A percentile compares a stretch with the other conserved stretches of the same genome.
Evolutionary conservation across 2,329 filamentous ascomycete species (phyloP).

Genomic region (Incumbomyces lentus): DNA sequence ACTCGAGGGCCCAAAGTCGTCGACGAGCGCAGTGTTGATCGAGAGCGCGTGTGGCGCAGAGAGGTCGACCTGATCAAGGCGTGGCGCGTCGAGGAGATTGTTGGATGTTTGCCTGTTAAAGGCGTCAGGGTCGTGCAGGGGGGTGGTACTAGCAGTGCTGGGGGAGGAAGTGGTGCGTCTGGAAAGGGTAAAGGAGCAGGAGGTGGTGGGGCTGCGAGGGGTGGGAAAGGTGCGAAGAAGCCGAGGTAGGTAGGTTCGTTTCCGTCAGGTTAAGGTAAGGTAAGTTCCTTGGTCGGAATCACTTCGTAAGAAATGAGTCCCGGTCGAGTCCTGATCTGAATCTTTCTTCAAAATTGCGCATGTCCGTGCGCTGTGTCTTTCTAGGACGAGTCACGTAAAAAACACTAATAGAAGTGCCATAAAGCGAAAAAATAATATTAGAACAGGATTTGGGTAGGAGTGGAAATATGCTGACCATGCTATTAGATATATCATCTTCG

Average conservation of each 20-base stretch:
- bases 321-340: too few species aligned
- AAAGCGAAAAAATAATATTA: too few species aligned
- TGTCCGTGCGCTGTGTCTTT: too few species aligned
- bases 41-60: conserved; percentile 29
- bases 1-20: conserved; percentile 31
- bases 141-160: conserved; percentile 38
- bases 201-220: conserved; percentile 26
- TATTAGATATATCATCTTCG: too few species aligned
- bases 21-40: conserved; percentile 45
- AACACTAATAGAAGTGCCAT: too few species aligned
- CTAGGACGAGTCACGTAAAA: too few species aligned
- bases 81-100: conserved; percentile 71
- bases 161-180: conserved; percentile 31
- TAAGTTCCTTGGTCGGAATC: too few species aligned
- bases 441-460: too few species aligned
- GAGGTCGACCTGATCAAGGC: conserved; percentile 77
- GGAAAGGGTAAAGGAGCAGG: conserved; percentile 30
- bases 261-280: too few species aligned
- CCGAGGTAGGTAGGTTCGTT: conserved; percentile 12
- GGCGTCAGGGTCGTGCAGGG: conserved; percentile 71
- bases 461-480: too few species aligned
- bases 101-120: conserved; percentile 68
- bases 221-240: conserved; percentile 28
- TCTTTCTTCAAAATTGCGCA: too few species aligned
- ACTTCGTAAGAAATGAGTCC: too few species aligned